These are phyloP conservation scores for Oenanthe javanica DNA, from an alignment of 140 eudicot species.

Conservation along the genomic window DNA sequence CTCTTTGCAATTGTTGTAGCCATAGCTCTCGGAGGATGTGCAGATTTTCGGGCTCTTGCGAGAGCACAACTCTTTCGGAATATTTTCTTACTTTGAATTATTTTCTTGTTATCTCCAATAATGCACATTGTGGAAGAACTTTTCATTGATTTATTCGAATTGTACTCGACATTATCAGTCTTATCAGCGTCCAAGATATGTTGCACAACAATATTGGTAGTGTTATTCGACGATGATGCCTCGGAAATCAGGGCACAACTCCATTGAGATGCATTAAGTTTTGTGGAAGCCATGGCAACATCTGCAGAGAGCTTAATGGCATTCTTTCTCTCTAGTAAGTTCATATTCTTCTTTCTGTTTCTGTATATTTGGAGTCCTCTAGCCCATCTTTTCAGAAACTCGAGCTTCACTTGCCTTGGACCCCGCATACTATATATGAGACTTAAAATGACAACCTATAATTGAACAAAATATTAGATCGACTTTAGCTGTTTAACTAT, in stretches of 20 bases:
- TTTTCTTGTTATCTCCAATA: slow-evolving; percentile 14
- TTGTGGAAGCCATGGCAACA: slow-evolving; percentile 80
- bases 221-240: slow-evolving; percentile 21
- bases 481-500: not conserved
- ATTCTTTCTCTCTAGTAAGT: slow-evolving; percentile 48
- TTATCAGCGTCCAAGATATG: slow-evolving; percentile 15
- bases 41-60: slow-evolving; percentile 17
- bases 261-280: slow-evolving; percentile 39
- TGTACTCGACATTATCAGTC: not conserved
- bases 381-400: slow-evolving; percentile 63
- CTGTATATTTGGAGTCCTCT: slow-evolving; percentile 50
- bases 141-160: not conserved
- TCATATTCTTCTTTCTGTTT: slow-evolving; percentile 46
- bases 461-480: not conserved
- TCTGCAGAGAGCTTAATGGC: slow-evolving; percentile 78
- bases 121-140: slow-evolving; percentile 4
- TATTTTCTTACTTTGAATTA: slow-evolving; percentile 37
- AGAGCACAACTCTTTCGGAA: slow-evolving; percentile 29
- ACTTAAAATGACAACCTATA: not conserved
- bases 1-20: slow-evolving; percentile 51
- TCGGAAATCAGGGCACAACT: slow-evolving; percentile 53
- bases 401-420: slow-evolving; percentile 30
- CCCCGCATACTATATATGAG: not conserved
- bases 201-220: slow-evolving; percentile 21
- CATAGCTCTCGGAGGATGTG: not conserved